Percentiles rank a stretch among this genome's conserved stretches.
Evolutionary conservation across 1,284 basidiomycete species (phyloP).

Genomic region (Clitocybe nebularis): DNA sequence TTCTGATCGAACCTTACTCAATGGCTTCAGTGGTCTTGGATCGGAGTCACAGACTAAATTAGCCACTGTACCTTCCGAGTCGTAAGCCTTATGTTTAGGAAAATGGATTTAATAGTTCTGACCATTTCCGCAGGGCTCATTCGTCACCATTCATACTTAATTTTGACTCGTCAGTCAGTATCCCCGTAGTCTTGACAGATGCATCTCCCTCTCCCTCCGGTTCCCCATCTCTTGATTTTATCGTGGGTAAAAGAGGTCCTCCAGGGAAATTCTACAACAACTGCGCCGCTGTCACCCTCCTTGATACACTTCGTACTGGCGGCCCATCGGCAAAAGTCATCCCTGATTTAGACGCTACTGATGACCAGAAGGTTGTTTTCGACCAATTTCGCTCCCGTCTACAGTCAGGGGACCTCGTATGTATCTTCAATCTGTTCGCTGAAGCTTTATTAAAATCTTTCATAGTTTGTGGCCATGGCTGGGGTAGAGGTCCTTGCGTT

Average conservation of each 20-base stretch:
- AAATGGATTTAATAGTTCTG: neutral
- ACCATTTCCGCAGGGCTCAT: conserved; percentile 2
- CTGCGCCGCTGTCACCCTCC: conserved; percentile 38
- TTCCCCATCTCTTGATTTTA: conserved; percentile 29
- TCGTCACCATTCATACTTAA: conserved; percentile 32
- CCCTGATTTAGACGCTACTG: conserved; percentile 33
- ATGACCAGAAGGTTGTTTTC: conserved; percentile 39
- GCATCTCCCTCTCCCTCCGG: conserved; percentile 28
- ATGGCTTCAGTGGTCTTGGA: conserved; percentile 28
- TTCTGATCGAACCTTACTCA: conserved; percentile 9
- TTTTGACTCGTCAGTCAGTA: conserved; percentile 36
- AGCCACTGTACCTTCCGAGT: conserved; percentile 11
- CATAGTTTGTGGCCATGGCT: conserved; percentile 49
- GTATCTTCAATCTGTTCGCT: conserved; percentile 17
- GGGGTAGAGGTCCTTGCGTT: conserved; percentile 47
- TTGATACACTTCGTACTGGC: conserved; percentile 45
- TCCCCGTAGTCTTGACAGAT: conserved; percentile 42
- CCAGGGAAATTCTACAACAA: conserved; percentile 54
- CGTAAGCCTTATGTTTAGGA: conserved; percentile 17
- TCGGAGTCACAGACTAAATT: conserved; percentile 17
- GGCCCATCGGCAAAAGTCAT: conserved; percentile 45
- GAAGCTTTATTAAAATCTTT: conserved; percentile 7
- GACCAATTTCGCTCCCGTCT: conserved; percentile 41
- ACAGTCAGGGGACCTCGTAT: conserved; percentile 45
- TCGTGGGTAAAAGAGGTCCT: conserved; percentile 35